Evolutionary conservation across 2,329 filamentous ascomycete genomes (phyloP), one percentile per base, ranked within the genome.

Genomic region (Alternaria postmessia): DNA sequence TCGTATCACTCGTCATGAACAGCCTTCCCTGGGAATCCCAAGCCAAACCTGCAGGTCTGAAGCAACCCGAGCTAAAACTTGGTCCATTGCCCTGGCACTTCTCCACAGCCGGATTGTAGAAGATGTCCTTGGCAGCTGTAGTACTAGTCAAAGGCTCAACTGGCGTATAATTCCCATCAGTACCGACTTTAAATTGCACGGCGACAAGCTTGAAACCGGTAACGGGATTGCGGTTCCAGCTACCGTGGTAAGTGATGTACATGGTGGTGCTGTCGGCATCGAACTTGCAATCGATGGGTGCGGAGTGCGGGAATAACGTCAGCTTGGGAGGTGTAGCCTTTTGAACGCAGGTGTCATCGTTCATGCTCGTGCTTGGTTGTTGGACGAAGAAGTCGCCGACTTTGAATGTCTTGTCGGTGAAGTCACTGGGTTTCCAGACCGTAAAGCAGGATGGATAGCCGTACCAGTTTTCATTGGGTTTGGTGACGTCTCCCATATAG

Each of bases 401-500:
- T 22, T 81, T 82, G 72, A 85, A 85, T 51, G 81, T 79, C 51
- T 77, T 78, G 47, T 84, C 84, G 30, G 81, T 79, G 74, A 85
- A 77, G 46, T 79, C 76, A 39, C 78, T 71, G 0, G 85, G 83
- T 58, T 85, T 81, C 89, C 89, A 92, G 20, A 89, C 81, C 0
- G 89, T 82, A 69, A 89, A 89, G 79, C 90, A 93, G 54, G 82
- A 78, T 2, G 91, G 90, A 70, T 92, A 93, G 16, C 90, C 90
- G 71, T 89, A 90, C 78, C 91, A 91, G 14, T 76, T 72, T 57
- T 80, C 80, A 75, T 84, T 79, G 38, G 72, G 69, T 52, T 66
- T 71, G 16, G 68, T 58, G 1, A 83, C 82, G 47, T 83, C 81
- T 6, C 90, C 89, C 64, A 89, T 86, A 75, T 86, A 91, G 77